Percentiles rank a stretch among this genome's conserved stretches.
phyloP scores from a whole-genome alignment of 768 basidiomycete genomes.

The Lanmaoa rubissima region DNA sequence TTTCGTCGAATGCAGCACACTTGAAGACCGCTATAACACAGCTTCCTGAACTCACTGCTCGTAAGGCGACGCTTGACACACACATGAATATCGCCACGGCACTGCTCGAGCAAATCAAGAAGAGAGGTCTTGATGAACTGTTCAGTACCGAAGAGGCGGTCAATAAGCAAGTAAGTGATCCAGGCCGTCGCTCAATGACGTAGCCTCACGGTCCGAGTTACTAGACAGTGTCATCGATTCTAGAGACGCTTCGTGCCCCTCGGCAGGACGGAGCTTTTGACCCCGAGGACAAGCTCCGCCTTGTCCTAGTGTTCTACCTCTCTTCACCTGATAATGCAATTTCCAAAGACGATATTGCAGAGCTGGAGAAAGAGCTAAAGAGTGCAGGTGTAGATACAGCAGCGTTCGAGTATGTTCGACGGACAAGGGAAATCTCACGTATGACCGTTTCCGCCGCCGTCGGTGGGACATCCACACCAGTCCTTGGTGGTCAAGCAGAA shows the following conservation, averaged over 20 bases:
- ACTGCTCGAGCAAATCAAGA: conserved; percentile 92
- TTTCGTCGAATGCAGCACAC: conserved; percentile 90
- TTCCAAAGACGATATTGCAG: conserved; percentile 83
- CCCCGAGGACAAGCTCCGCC: conserved; percentile 83
- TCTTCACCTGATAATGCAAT: conserved; percentile 79
- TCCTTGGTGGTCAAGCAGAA: conserved; percentile 74
- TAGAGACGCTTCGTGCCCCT: conserved; percentile 81
- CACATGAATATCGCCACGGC: conserved; percentile 99
- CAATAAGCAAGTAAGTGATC: conserved; percentile 64
- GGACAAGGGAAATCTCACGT: conserved; percentile 84
- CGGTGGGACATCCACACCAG: conserved; percentile 63
- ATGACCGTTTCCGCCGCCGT: conserved; percentile 78
- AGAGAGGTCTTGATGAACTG: conserved; percentile 91
- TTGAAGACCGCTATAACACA: conserved; percentile 97
- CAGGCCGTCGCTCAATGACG: not conserved
- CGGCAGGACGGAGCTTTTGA: conserved; percentile 65
- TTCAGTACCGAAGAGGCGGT: conserved; percentile 95
- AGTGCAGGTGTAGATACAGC: conserved; percentile 74
- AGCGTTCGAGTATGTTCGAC: conserved; percentile 91
- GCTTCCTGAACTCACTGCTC: conserved; percentile 92
- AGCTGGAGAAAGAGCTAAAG: conserved; percentile 86
- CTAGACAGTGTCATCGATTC: conserved; percentile 73
- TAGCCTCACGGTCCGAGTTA: not conserved
- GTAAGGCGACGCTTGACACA: conserved; percentile 94
- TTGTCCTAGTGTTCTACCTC: conserved; percentile 94